These are phyloP conservation scores for Takashimella koratensis DNA, from an alignment of 1,284 basidiomycete species.

Conservation along the genomic window DNA sequence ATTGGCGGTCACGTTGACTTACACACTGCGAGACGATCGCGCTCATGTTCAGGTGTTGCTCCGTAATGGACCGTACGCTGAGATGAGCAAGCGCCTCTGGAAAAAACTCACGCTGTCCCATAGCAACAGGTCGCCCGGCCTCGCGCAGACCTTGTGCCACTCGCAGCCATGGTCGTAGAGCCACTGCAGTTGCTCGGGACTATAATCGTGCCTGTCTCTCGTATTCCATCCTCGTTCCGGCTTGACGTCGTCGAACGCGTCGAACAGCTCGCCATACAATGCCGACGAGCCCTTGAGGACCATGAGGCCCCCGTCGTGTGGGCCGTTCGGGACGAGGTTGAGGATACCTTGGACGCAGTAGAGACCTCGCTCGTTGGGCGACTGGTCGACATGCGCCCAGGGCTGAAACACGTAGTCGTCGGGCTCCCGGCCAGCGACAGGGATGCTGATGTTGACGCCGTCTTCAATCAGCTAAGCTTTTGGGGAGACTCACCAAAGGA, in stretches of 20 bases:
- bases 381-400: conserved; percentile 49
- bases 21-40: no score
- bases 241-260: neutral
- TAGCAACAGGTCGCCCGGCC: conserved; percentile 35
- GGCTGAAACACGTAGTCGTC: conserved; percentile 17
- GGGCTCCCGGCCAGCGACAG: conserved; percentile 25
- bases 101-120: no score
- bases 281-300: conserved; percentile 41
- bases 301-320: conserved; percentile 39
- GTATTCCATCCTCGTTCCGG: conserved; percentile 36
- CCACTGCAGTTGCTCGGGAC: conserved; percentile 31
- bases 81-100: neutral
- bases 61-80: no score
- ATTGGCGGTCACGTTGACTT: no score
- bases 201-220: conserved; percentile 39
- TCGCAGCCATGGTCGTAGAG: conserved; percentile 39
- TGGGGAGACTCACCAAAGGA: conserved; percentile 37
- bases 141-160: conserved; percentile 35
- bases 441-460: conserved; percentile 16
- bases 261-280: neutral
- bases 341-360: conserved; percentile 38
- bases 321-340: conserved; percentile 19
- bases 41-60: no score
- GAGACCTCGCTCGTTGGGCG: conserved; percentile 39
- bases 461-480: no score